phyloP scores from a whole-genome alignment of 2,329 filamentous ascomycete species.

The Amesomyces nigricolor region DNA sequence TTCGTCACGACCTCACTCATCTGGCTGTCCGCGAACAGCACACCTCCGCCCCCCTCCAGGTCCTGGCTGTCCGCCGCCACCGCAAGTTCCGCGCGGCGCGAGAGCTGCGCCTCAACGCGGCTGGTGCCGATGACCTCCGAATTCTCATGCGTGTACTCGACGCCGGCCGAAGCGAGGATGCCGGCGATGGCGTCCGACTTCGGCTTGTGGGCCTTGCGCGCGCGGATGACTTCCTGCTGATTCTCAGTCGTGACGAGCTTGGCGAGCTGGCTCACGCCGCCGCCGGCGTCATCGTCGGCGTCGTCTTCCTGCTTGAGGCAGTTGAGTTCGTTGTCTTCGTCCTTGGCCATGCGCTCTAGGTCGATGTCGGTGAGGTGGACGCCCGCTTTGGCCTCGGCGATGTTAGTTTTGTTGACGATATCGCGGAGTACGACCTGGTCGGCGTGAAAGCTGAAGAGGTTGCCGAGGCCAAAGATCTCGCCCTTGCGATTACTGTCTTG shows the following conservation, averaged over 20 bases:
- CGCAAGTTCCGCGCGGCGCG: constrained; percentile 64
- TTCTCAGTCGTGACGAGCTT: constrained; percentile 49
- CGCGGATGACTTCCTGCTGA: constrained; percentile 33
- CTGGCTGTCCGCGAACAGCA: constrained; percentile 53
- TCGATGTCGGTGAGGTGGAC: constrained; percentile 75
- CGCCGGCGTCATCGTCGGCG: constrained; percentile 52
- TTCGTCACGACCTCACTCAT: constrained; percentile 20
- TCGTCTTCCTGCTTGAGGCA: constrained; percentile 41
- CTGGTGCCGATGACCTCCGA: constrained; percentile 89
- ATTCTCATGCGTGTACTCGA: constrained; percentile 95
- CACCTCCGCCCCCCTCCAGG: constrained; percentile 38
- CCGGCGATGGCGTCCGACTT: constrained; percentile 75
- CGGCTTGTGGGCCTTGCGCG: constrained; percentile 30
- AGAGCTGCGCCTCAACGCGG: constrained; percentile 83
- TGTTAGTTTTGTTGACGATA: constrained; percentile 97
- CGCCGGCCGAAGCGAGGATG: constrained; percentile 80
- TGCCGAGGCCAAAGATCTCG: constrained; percentile 86
- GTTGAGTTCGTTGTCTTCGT: constrained; percentile 35
- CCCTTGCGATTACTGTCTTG: constrained; percentile 76
- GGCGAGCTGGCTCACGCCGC: constrained; percentile 68
- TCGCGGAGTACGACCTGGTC: constrained; percentile 80
- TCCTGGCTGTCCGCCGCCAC: constrained; percentile 33
- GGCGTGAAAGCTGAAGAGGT: constrained; percentile 77
- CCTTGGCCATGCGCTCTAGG: constrained; percentile 55
- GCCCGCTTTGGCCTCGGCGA: constrained; percentile 85